Conservation (phyloP, 2,329 filamentous ascomycete genomes). For the Claviceps quebecensis region DNA sequence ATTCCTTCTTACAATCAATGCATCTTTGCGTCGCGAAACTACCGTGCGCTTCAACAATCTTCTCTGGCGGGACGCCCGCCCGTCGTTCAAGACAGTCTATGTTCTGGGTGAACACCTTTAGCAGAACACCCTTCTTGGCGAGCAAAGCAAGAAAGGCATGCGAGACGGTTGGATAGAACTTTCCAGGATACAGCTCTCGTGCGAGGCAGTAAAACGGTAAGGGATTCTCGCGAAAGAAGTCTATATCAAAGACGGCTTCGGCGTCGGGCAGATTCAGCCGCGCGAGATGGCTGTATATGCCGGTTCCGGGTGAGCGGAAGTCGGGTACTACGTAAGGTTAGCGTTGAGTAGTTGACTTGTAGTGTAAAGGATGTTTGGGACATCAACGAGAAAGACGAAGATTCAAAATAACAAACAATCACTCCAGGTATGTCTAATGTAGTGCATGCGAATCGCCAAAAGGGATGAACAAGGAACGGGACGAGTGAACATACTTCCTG, state of each 20-base stretch:
- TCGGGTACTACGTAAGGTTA: constrained; percentile 54
- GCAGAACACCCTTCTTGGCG: constrained; percentile 60
- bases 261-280: constrained; percentile 75
- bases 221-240: constrained; percentile 73
- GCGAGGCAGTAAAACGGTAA: constrained; percentile 86
- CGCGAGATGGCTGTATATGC: constrained; percentile 84
- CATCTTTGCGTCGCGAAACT: constrained; percentile 87
- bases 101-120: constrained; percentile 91
- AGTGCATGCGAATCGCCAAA: no score
- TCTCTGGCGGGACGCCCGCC: constrained; percentile 68
- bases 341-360: background rate
- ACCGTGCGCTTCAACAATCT: constrained; percentile 86
- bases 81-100: constrained; percentile 88
- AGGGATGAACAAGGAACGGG: background rate
- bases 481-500: constrained; percentile 35
- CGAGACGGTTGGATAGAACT: constrained; percentile 75
- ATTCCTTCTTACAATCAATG: constrained; percentile 68
- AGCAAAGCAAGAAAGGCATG: constrained; percentile 82
- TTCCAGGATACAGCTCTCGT: constrained; percentile 81
- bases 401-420: no score
- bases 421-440: no score
- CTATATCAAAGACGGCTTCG: constrained; percentile 88
- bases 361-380: no score
- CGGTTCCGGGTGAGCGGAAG: constrained; percentile 85
- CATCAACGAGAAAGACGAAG: no score